Percentiles rank a stretch among this genome's conserved stretches.
Conservation (phyloP, 139 green algal genomes). For the Marvania coccoides region DNA sequence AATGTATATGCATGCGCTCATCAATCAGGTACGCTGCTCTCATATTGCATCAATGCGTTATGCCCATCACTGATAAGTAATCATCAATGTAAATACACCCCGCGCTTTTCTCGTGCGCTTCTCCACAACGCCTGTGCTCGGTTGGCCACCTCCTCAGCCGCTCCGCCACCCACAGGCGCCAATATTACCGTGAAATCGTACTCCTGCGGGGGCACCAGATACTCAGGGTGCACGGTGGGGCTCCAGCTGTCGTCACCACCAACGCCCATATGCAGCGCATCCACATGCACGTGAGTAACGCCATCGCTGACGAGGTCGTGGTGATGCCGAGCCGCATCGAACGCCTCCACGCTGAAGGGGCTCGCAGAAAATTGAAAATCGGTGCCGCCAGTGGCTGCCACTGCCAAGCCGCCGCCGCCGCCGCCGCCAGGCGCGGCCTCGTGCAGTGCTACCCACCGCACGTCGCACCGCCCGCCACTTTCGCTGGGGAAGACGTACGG, state of each 20-base stretch:
- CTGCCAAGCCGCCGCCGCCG: background rate
- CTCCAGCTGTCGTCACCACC: conserved; percentile 93
- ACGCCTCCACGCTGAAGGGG: conserved; percentile 24
- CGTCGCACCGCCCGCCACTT: conserved; percentile 61
- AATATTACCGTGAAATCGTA: conserved; percentile 33
- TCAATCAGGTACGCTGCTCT: too few relatives aligned
- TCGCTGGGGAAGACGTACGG: conserved; percentile 86
- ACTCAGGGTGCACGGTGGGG: conserved; percentile 46
- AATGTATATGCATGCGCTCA: too few relatives aligned
- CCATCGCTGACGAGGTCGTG: conserved; percentile 45
- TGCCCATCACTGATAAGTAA: too few relatives aligned
- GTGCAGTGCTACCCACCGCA: conserved; percentile 52
- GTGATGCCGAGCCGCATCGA: conserved; percentile 54
- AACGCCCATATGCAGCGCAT: conserved; percentile 85
- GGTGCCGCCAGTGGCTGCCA: background rate
- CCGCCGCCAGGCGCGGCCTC: conserved; percentile 18
- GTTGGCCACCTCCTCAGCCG: too few relatives aligned
- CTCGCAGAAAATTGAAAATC: conserved; percentile 32
- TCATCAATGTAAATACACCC: too few relatives aligned
- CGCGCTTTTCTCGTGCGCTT: too few relatives aligned
- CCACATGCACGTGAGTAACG: conserved; percentile 67
- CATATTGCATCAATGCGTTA: too few relatives aligned
- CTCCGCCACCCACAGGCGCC: background rate
- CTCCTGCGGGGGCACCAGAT: conserved; percentile 26
- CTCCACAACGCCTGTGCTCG: too few relatives aligned